Conservation (phyloP, 1,284 basidiomycete genomes). For the Ganoderma leucocontextum region DNA sequence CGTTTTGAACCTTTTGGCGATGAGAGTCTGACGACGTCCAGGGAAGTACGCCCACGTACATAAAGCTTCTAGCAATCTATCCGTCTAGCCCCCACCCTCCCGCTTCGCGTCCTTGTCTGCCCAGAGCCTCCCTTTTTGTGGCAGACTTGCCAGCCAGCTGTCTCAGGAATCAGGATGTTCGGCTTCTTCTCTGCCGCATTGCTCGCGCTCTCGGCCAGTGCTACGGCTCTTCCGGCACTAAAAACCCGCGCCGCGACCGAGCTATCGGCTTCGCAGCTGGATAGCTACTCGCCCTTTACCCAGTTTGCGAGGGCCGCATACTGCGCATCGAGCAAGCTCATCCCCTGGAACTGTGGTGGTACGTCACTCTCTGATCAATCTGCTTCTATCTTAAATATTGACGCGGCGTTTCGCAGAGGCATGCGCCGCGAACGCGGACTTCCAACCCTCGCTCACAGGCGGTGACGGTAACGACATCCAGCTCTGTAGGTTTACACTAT, state of each 20-base stretch:
- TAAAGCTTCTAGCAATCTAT: not conserved
- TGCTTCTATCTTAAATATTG: not conserved
- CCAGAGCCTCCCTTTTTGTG: not conserved
- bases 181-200: slow-evolving; percentile 25
- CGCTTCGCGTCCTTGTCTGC: not conserved
- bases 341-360: slow-evolving; percentile 58
- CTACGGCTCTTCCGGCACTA: slow-evolving; percentile 18
- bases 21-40: not conserved
- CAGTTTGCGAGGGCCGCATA: slow-evolving; percentile 63
- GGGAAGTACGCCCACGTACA: not conserved
- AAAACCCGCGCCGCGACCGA: slow-evolving; percentile 14
- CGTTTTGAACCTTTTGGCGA: not conserved
- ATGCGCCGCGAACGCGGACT: slow-evolving; percentile 52
- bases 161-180: slow-evolving; percentile 5
- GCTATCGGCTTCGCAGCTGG: slow-evolving; percentile 32
- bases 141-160: slow-evolving; percentile 21
- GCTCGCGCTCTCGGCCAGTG: slow-evolving; percentile 9
- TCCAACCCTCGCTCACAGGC: slow-evolving; percentile 51
- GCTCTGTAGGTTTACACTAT: slow-evolving; percentile 44
- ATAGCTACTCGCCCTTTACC: slow-evolving; percentile 52
- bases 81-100: not conserved
- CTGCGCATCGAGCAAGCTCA: slow-evolving; percentile 48
- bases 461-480: slow-evolving; percentile 57
- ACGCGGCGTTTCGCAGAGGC: slow-evolving; percentile 36
- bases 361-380: slow-evolving; percentile 18